Evolutionary conservation across 768 basidiomycete genomes (phyloP), one percentile per base, ranked within the genome.

Genomic region (Suillus americanus): DNA sequence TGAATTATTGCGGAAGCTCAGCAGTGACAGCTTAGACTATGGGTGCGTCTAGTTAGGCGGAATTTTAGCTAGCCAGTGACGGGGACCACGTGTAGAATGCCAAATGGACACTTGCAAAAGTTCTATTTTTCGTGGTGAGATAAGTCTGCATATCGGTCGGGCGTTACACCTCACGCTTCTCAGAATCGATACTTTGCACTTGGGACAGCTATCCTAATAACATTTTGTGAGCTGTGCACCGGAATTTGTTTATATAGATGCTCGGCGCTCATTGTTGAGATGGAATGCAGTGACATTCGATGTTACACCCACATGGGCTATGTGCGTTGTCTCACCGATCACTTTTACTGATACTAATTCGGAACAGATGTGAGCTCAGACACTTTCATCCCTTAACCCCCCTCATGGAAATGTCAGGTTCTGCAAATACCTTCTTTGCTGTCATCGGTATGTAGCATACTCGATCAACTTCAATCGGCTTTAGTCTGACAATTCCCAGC

Each of bases 141-240:
- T 14, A 8, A 60, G 16, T 9, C n/a, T 61, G 9, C 28, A 25
- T 61, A 33, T 38, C 6, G 14, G 9, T 56, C 16, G 23, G 16
- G 30, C 9, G 23, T 25, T 18, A 2, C 8, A 4, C 37, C 37
- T 56, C 2, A 56, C 38, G 23, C 16, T 28, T 60, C 23, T 23
- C 23, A 63, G 62, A 60, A 60, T 35, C 62, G 62, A 38, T 63
- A 63, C n/a, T 63, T 63, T 13, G 62, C 62, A 12, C 55, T 63
- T 35, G 59, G 60, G n/a, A 8, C 37, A 4, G 56, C n/a, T 33
- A 28, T 63, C n/a, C 12, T 60, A 12, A 33, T 41, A 20, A 63
- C 62, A n/a, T 28, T 45, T 18, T 45, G 62, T 63, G 41, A 63
- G 62, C 45, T 13, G 61, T 25, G 37, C 37, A 38, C 55, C 23